Base-by-base conservation (phyloP, 1,284 basidiomycete genomes). In the Apiotrichum brassicae region DNA sequence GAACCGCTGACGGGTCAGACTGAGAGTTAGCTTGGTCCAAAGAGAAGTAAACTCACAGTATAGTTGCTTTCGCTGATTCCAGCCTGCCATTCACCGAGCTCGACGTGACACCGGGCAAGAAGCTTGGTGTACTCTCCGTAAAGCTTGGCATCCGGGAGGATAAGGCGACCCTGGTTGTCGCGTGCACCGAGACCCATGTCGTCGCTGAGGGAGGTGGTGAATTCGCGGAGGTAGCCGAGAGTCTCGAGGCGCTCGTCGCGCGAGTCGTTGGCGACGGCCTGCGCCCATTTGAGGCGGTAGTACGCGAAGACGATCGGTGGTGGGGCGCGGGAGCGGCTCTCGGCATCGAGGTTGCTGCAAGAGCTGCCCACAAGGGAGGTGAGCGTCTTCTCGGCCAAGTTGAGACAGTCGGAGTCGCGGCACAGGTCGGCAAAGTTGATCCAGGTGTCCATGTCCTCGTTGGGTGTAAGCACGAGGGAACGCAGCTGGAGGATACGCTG, bases 291-390 rank as follows among this genome's bases (percentile, higher is more conserved):
- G 71, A 86, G 95, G 69, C 97, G 95, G 59, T 97, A 79, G 64
- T 95, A 93, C 3, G 95, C 90, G 66, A 98, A 98, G 33, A 98
- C 91, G 55, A 98, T 94, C 59, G 91, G 85, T 2, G 94, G 94
- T 6, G 95, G 91, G 0, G 90, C 92, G 65, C 88, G 84, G 26
- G 79, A 61, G 19, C 70, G 77, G 54, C 83, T 79, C 67, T 70
- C 70, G n/a, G 65, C 61, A 24, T 66, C 70, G 18, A 61, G 45
- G 37, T 59, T 60, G 46, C 60, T 65, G 56, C 65, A 65, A 23
- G 64, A 76, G 75, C 56, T 85, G 79, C 83, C 82, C 32, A 94
- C 77, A 4, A 97, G 75, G 0, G 90, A 94, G 60, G 94, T 92
- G 64, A 99, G 86, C 2, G 95, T 97, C 77, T 98, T 98, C 64